A percentile compares a stretch with the other conserved stretches of the same genome.
phyloP scores from a whole-genome alignment of 345 rosid genomes.

The Citrus cavaleriei region DNA sequence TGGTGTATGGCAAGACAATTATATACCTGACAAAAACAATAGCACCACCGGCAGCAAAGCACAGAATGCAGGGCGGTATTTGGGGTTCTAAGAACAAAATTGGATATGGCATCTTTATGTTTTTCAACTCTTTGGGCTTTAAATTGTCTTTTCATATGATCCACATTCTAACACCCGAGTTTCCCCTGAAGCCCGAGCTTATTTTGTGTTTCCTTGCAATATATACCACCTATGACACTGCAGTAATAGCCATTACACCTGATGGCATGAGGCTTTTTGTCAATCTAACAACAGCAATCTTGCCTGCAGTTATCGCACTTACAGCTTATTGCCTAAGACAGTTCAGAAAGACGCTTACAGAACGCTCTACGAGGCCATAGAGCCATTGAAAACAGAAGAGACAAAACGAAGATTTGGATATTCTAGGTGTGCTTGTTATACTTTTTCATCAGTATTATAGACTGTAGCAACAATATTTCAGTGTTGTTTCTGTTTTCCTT shows the following conservation, averaged over 20 bases:
- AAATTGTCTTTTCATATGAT: conserved; percentile 37
- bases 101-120: conserved; percentile 28
- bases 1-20: conserved; percentile 50
- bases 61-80: conserved; percentile 36
- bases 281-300: conserved; percentile 20
- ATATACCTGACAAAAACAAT: not conserved
- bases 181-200: conserved; percentile 50
- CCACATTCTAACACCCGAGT: conserved; percentile 38
- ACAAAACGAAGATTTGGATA: not conserved
- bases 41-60: conserved; percentile 9
- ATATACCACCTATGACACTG: conserved; percentile 29
- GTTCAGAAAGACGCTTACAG: not conserved
- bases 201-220: conserved; percentile 36
- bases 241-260: conserved; percentile 31
- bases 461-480: no score
- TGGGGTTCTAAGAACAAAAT: conserved; percentile 22
- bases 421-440: not conserved
- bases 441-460: no score
- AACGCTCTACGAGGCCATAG: not conserved
- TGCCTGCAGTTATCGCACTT: conserved; percentile 15
- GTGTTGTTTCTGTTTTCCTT: no score
- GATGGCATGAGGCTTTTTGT: conserved; percentile 15
- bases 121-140: conserved; percentile 51
- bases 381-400: not conserved
- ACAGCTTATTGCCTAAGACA: not conserved